Evolutionary conservation across 495 filamentous ascomycete species (phyloP).

Genomic region (Eremomyces bilateralis): DNA sequence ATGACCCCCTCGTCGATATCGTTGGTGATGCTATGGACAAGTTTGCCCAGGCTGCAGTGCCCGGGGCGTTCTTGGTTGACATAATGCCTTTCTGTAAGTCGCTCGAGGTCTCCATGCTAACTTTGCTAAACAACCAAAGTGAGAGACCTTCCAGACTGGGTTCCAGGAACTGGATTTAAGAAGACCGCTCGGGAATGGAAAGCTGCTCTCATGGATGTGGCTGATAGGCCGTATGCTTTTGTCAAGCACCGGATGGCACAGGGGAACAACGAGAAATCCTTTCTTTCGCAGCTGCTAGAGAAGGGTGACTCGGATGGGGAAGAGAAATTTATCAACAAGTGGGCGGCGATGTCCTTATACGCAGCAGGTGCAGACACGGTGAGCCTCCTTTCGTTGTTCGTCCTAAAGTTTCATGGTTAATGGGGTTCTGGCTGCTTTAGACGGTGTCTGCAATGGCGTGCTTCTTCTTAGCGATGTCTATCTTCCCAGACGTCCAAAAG

Average conservation of each 20-base stretch:
- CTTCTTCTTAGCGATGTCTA: slow-evolving; percentile 4
- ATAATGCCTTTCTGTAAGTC: not conserved
- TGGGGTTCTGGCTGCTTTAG: too few relatives aligned
- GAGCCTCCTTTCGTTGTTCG: too few relatives aligned
- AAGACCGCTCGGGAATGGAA: not conserved
- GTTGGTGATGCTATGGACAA: not conserved
- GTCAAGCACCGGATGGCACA: not conserved
- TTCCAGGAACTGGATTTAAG: not conserved
- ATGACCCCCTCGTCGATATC: not conserved
- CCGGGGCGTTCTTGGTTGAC: not conserved
- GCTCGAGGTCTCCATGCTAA: not conserved
- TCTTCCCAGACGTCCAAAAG: not conserved
- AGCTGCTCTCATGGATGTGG: not conserved
- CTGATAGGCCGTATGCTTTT: not conserved
- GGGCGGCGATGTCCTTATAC: slow-evolving; percentile 1
- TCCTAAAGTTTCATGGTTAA: too few relatives aligned
- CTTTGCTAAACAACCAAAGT: too few relatives aligned
- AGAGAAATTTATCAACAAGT: too few relatives aligned
- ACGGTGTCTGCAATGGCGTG: not conserved
- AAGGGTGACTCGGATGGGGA: slow-evolving; percentile 1
- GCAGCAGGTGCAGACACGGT: slow-evolving; percentile 3
- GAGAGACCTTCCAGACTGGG: not conserved
- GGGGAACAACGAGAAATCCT: not conserved
- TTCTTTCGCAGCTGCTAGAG: not conserved
- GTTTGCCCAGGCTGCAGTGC: not conserved